Evolutionary conservation across 257 asterid species (phyloP), one percentile per base, ranked within the genome.

Genomic region (Solanum tacnaense): DNA sequence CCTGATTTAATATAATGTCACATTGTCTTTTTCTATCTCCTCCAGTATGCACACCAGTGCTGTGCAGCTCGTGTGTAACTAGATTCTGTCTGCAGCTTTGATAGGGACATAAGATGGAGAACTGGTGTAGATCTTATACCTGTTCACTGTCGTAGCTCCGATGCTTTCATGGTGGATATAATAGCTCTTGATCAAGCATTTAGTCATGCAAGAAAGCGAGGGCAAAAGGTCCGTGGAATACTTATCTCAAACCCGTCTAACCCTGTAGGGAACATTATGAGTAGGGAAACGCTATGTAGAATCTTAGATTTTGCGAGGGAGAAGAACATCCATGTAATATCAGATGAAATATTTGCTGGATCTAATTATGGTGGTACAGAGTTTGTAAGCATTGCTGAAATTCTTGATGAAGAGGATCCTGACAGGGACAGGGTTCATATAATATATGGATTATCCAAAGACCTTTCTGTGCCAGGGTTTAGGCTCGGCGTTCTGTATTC

Each of bases 341-440:
- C 98, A 75, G 98, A 95, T 88, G 99, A 97, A 93, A 91, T 97
- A 87, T 96, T 92, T 88, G 96, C 98, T 0, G 99, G 99, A 9
- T 96, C 98, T 27, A 90, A 92, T 12, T 93, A 92, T 86, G 98
- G 98, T 87, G 82, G 91, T 81, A 96, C 95, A 74, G 93, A 93
- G 90, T 97, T 97, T 87, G 95, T 95, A 88, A 97, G 99, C 94
- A 95, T 97, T 96, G 93, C 98, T 5, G 99, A 97, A 92, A 92
- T 96, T 90, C 90, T 95, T 46, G 95, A 93, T 81, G 86, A 90
- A 4, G 98, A 93, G 84, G 98, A 95, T 36, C 88, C 90, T 78
- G 96, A 92, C 94, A 94, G 92, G 90, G 96, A 94, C 86, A 92
- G 98, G 92, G 98, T 97, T 88, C 99, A 97, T 89, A 94, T 97